These are phyloP conservation scores for Phialemonium atrogriseum DNA, from an alignment of 2,329 filamentous ascomycete genomes.

Conservation along the genomic window DNA sequence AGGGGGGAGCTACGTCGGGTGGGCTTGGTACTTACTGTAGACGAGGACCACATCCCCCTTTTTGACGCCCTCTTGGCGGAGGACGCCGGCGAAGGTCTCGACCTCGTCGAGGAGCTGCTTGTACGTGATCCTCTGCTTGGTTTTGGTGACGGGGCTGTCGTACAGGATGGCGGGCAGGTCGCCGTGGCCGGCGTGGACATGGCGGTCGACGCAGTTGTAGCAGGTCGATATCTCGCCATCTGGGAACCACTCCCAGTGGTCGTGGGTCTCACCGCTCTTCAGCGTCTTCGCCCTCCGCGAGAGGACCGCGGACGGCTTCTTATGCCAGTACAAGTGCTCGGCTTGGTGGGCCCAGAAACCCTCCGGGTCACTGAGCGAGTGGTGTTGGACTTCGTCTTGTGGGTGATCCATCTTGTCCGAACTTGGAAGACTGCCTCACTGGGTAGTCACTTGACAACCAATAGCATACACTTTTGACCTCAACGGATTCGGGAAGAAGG, in stretches of 20 bases:
- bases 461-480: no score
- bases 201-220: constrained; percentile 85
- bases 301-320: constrained; percentile 57
- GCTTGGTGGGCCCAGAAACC: constrained; percentile 72
- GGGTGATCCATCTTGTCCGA: constrained; percentile 29
- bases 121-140: constrained; percentile 69
- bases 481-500: no score
- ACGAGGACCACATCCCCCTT: constrained; percentile 83
- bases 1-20: neutral
- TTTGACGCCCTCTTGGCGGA: constrained; percentile 72
- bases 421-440: no score
- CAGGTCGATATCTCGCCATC: constrained; percentile 84
- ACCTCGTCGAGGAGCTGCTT: constrained; percentile 68
- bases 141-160: constrained; percentile 75
- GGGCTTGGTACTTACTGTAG: constrained; percentile 58
- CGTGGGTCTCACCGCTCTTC: constrained; percentile 52
- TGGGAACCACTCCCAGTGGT: constrained; percentile 84
- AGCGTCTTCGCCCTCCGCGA: constrained; percentile 54
- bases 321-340: constrained; percentile 72
- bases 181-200: constrained; percentile 74
- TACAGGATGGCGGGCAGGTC: constrained; percentile 70
- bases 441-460: no score
- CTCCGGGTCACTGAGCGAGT: constrained; percentile 61
- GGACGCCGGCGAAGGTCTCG: constrained; percentile 69
- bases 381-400: constrained; percentile 43